Evolutionary conservation across 148 eudicot genomes (phyloP).

Genomic region (Selenicereus undatus): DNA sequence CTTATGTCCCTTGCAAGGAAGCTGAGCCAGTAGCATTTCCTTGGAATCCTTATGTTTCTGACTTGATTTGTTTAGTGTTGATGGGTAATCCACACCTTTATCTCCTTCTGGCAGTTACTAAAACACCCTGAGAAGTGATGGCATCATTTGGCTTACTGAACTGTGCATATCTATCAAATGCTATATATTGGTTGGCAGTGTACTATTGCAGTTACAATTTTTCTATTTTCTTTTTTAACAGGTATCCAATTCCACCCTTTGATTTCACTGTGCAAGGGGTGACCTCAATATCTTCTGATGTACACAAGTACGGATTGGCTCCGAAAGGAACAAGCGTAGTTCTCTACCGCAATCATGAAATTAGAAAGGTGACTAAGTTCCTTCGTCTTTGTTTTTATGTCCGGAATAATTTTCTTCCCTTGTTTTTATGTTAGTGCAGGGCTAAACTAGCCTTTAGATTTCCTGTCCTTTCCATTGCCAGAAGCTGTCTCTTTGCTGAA

Average conservation of each 20-base stretch:
- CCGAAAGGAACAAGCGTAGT: conserved; percentile 99
- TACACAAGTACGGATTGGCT: conserved; percentile 97
- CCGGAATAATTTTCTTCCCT: background rate
- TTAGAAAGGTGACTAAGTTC: conserved; percentile 61
- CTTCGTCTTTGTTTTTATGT: background rate
- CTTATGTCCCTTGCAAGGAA: too few species aligned
- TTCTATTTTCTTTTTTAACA: conserved; percentile 23
- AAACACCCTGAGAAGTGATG: too few species aligned
- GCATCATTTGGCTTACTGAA: background rate
- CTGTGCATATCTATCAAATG: background rate
- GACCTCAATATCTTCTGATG: conserved; percentile 91
- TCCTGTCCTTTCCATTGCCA: background rate
- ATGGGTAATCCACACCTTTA: too few species aligned
- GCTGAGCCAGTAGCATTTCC: too few species aligned
- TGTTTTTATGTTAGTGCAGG: too few species aligned
- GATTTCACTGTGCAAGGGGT: conserved; percentile 92
- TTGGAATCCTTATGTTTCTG: too few species aligned
- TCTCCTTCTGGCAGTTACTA: too few species aligned
- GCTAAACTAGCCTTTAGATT: background rate
- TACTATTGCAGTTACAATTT: background rate
- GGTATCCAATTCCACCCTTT: conserved; percentile 85
- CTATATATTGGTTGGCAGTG: background rate
- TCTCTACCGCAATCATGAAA: conserved; percentile 76
- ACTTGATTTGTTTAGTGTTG: too few species aligned
- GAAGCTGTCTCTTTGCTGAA: conserved; percentile 1